These are phyloP conservation scores for Eutreptiella sp. DNA, from an alignment of 208 protist species.

Conservation along the genomic window DNA sequence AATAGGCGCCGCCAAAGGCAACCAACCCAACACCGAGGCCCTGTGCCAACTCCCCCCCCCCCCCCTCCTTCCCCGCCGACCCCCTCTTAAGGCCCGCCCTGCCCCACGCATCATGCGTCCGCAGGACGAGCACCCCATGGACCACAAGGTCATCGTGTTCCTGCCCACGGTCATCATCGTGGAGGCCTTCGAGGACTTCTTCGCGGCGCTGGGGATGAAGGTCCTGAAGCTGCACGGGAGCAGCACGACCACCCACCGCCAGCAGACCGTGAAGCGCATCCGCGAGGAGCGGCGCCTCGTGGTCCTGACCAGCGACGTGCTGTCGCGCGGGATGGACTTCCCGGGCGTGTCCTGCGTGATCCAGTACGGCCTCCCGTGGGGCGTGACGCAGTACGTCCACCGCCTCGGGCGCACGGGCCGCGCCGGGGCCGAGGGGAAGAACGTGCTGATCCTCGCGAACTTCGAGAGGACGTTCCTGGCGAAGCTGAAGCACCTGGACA, in stretches of 20 bases:
- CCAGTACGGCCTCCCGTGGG: slow-evolving; percentile 38
- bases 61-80: no score
- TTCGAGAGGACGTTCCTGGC: slow-evolving; percentile 14
- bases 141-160: slow-evolving; percentile 41
- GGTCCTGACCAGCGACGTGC: slow-evolving; percentile 55
- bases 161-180: slow-evolving; percentile 42
- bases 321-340: slow-evolving; percentile 54
- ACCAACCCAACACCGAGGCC: no score
- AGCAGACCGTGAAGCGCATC: slow-evolving; percentile 39
- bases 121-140: no score
- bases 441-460: neutral
- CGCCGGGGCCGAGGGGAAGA: slow-evolving; percentile 8
- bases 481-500: slow-evolving; percentile 5
- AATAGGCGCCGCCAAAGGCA: no score
- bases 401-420: slow-evolving; percentile 49
- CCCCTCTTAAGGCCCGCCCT: no score
- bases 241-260: slow-evolving; percentile 44
- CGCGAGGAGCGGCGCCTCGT: slow-evolving; percentile 26
- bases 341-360: slow-evolving; percentile 48
- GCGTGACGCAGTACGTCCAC: slow-evolving; percentile 49
- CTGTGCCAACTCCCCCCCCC: no score
- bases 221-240: slow-evolving; percentile 45
- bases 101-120: no score
- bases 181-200: slow-evolving; percentile 21
- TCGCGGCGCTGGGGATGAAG: slow-evolving; percentile 12